phyloP scores from a whole-genome alignment of 208 protist genomes.

The Crithidia expoeki region DNA sequence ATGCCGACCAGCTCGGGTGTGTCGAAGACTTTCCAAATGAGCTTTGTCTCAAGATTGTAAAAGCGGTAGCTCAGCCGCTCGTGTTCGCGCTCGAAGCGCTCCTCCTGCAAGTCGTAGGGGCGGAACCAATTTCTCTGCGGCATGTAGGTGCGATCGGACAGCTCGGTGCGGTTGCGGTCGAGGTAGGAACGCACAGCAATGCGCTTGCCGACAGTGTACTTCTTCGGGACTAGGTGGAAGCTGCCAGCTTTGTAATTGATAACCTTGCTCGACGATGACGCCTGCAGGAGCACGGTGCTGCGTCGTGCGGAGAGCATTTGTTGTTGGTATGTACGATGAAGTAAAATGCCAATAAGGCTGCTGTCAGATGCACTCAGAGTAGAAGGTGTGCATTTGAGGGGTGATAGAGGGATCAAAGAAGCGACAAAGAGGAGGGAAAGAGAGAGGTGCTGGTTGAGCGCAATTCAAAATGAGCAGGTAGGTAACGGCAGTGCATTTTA shows the following conservation, averaged over 20 bases:
- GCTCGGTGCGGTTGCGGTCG: constrained; percentile 87
- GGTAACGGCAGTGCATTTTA: too few species aligned
- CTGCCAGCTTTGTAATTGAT: constrained; percentile 59
- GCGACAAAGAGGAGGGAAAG: too few species aligned
- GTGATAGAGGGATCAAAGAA: too few species aligned
- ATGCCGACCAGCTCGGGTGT: constrained; percentile 84
- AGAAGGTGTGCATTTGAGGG: too few species aligned
- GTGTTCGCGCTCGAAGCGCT: constrained; percentile 57
- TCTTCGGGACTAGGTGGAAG: constrained; percentile 69
- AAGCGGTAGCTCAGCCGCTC: constrained; percentile 73
- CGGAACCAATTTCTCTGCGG: constrained; percentile 88
- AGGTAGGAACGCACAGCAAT: constrained; percentile 87
- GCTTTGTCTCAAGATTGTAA: constrained; percentile 86
- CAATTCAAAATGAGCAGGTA: too few species aligned
- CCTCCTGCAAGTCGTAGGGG: constrained; percentile 46
- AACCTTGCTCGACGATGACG: constrained; percentile 16
- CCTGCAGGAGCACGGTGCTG: constrained; percentile 27
- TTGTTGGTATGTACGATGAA: constrained; percentile 5
- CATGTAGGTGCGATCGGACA: constrained; percentile 89
- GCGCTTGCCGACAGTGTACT: constrained; percentile 73
- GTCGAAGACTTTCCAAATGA: constrained; percentile 91
- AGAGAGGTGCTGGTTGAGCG: too few species aligned
- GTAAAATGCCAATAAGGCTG: too few species aligned
- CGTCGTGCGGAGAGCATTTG: constrained; percentile 22
- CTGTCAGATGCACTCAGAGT: too few species aligned